These are phyloP conservation scores for Talaromyces stipitatus DNA, from an alignment of 495 filamentous ascomycete genomes.

Conservation along the genomic window DNA sequence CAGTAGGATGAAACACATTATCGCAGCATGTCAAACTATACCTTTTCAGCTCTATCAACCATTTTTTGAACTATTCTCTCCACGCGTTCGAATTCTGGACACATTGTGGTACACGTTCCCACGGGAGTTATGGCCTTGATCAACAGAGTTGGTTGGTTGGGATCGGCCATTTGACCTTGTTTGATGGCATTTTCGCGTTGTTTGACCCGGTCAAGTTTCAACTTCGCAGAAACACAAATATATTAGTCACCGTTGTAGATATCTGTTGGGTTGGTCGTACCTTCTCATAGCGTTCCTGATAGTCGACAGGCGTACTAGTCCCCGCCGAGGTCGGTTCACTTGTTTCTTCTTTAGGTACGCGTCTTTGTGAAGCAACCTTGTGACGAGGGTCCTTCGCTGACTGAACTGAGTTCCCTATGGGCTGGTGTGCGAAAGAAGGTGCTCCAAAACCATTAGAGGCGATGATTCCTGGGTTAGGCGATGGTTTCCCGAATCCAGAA, in stretches of 20 bases:
- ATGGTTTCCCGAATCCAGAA: conserved; percentile 8
- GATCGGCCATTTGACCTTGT: conserved; percentile 77
- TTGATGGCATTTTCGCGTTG: conserved; percentile 63
- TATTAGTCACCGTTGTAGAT: conserved; percentile 6
- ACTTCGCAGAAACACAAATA: conserved; percentile 26
- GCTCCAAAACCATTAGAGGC: conserved; percentile 8
- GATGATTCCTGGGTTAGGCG: not conserved
- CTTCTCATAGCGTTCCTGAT: conserved; percentile 37
- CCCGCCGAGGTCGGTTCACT: conserved; percentile 16
- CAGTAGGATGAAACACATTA: not conserved
- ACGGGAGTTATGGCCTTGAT: conserved; percentile 80
- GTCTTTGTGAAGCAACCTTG: not conserved
- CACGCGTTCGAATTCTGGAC: conserved; percentile 80
- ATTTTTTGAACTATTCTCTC: conserved; percentile 65
- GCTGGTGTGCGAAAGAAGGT: conserved; percentile 9
- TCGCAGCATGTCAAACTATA: conserved; percentile 12
- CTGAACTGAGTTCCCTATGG: conserved; percentile 5
- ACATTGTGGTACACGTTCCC: conserved; percentile 90
- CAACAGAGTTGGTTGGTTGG: conserved; percentile 71
- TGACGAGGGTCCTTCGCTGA: conserved; percentile 10
- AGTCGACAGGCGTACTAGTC: conserved; percentile 16
- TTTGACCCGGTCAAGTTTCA: conserved; percentile 60
- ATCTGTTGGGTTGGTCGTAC: conserved; percentile 10
- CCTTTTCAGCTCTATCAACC: conserved; percentile 56
- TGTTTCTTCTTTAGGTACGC: conserved; percentile 5